Evolutionary conservation across 2,329 filamentous ascomycete species (phyloP).

Genomic region (Metarhizium anisopliae): DNA sequence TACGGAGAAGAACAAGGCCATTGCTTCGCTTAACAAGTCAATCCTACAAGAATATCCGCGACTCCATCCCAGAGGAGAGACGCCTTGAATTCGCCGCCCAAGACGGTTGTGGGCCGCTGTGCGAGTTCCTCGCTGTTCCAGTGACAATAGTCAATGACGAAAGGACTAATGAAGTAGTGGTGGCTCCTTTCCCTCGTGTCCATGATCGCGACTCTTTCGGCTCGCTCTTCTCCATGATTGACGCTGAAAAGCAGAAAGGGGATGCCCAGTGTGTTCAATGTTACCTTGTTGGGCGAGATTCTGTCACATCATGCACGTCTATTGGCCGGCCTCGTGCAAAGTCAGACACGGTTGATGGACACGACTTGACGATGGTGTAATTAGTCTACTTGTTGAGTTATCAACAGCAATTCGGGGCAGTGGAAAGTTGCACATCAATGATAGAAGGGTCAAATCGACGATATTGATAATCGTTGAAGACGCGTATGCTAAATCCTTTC

Average conservation of each 20-base stretch:
- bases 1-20: slow-evolving; percentile 25
- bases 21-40: slow-evolving; percentile 24
- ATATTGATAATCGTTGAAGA: no score
- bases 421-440: no score
- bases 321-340: neutral
- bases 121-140: slow-evolving; percentile 26
- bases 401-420: no score
- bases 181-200: slow-evolving; percentile 23
- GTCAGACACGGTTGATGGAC: neutral
- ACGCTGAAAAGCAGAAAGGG: slow-evolving; percentile 7
- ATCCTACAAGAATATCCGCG: slow-evolving; percentile 27
- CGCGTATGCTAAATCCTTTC: no score
- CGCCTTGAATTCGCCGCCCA: slow-evolving; percentile 29
- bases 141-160: slow-evolving; percentile 25
- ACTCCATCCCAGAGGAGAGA: slow-evolving; percentile 22
- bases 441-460: no score
- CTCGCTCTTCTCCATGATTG: slow-evolving; percentile 3
- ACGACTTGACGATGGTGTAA: no score
- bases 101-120: slow-evolving; percentile 33
- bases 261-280: slow-evolving; percentile 2
- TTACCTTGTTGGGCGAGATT: neutral
- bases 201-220: slow-evolving; percentile 21
- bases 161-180: slow-evolving; percentile 19
- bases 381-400: no score
- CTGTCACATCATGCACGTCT: neutral